A percentile compares a stretch with the other conserved stretches of the same genome.
These are phyloP conservation scores for Cephalotrichum gorgonifer DNA, from an alignment of 2,329 filamentous ascomycete genomes.

Conservation along the genomic window DNA sequence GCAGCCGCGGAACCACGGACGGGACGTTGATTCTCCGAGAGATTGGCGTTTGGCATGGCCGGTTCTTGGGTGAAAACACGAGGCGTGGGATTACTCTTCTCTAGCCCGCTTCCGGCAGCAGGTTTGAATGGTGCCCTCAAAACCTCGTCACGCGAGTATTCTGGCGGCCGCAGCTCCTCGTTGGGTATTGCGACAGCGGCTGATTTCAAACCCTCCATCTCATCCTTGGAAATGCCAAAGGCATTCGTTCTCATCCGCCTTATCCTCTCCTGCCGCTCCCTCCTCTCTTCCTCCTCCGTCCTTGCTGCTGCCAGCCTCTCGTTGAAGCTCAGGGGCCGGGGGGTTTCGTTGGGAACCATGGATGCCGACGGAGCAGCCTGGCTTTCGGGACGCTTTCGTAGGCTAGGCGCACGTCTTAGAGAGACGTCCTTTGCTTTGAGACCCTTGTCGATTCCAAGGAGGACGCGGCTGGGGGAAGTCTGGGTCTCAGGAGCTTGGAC, in stretches of 20 bases:
- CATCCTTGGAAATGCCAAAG: conserved; percentile 46
- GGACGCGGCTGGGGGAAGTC: conserved; percentile 67
- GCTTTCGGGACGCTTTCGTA: conserved; percentile 21
- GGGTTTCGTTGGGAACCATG: conserved; percentile 12
- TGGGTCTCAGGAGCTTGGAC: conserved; percentile 39
- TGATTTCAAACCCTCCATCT: conserved; percentile 50
- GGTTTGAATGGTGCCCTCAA: conserved; percentile 27
- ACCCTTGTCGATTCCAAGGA: conserved; percentile 85
- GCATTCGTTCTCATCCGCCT: conserved; percentile 41
- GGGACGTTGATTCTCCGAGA: conserved; percentile 14
- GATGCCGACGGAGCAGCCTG: not conserved
- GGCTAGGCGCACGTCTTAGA: conserved; percentile 58
- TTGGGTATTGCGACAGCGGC: conserved; percentile 45
- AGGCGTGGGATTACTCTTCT: conserved; percentile 3
- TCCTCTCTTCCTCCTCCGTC: conserved; percentile 38
- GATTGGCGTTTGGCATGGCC: conserved; percentile 6
- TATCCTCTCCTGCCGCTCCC: conserved; percentile 41
- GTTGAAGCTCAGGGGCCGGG: conserved; percentile 57
- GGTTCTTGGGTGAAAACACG: not conserved
- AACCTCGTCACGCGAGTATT: conserved; percentile 56
- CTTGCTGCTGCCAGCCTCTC: conserved; percentile 71
- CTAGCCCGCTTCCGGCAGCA: conserved; percentile 26
- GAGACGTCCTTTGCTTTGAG: conserved; percentile 73
- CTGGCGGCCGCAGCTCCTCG: conserved; percentile 32
- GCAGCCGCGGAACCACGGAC: conserved; percentile 25